phyloP scores from a whole-genome alignment of 805 yeast species.

The Clavispora vitiphila region DNA sequence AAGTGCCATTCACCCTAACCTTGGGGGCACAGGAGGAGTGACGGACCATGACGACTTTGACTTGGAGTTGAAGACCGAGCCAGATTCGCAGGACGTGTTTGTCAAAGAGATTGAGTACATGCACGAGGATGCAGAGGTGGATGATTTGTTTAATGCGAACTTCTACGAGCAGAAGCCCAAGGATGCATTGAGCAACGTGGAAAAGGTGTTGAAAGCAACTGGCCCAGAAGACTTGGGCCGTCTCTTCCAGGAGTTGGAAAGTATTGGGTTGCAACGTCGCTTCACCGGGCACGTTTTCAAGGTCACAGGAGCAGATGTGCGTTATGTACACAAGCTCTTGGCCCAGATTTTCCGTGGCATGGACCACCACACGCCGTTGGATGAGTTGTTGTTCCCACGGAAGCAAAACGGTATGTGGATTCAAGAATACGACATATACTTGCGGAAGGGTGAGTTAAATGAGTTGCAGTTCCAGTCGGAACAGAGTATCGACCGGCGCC shows the following conservation, averaged over 20 bases:
- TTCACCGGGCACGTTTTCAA: conserved; percentile 15
- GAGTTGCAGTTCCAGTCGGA: conserved; percentile 9
- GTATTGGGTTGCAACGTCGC: conserved; percentile 10
- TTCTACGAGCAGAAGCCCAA: conserved; percentile 9
- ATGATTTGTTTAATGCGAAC: conserved; percentile 8
- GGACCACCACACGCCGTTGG: not conserved
- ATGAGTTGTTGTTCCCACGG: conserved; percentile 7
- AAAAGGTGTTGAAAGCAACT: conserved; percentile 4
- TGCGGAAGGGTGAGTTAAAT: conserved; percentile 6
- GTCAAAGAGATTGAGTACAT: conserved; percentile 9
- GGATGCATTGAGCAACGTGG: conserved; percentile 5
- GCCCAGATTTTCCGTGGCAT: conserved; percentile 5
- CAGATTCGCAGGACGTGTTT: conserved; percentile 10
- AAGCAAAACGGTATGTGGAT: conserved; percentile 14
- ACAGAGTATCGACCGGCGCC: conserved; percentile 7
- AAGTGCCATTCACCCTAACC: conserved; percentile 13
- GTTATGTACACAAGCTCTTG: conserved; percentile 10
- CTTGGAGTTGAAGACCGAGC: conserved; percentile 8
- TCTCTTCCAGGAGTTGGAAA: conserved; percentile 7
- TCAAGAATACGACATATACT: conserved; percentile 13
- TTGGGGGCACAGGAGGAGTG: conserved; percentile 6
- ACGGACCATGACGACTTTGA: conserved; percentile 7
- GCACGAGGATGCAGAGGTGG: conserved; percentile 6
- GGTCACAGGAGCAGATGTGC: conserved; percentile 13
- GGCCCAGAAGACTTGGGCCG: conserved; percentile 8